phyloP scores from a whole-genome alignment of 2,329 filamentous ascomycete species.

The Fusarium udum region DNA sequence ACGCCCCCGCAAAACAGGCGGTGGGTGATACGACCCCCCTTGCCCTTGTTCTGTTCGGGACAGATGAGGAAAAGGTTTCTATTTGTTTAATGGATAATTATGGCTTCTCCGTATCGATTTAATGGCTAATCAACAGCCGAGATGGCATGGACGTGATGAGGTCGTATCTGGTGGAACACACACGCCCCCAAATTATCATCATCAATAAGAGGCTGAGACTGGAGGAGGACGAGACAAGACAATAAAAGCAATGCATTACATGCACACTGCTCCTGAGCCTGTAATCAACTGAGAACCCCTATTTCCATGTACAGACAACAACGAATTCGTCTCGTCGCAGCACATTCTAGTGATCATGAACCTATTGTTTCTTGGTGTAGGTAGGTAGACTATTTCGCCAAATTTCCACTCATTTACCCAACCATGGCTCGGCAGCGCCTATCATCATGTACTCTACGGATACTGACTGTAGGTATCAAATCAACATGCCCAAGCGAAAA shows the following conservation, averaged over 20 bases:
- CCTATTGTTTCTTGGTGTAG: not conserved
- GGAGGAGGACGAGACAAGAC: not conserved
- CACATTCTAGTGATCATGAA: not conserved
- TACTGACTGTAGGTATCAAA: not conserved
- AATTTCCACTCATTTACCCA: constrained; percentile 36
- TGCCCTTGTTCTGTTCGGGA: not conserved
- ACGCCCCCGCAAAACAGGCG: constrained; percentile 12
- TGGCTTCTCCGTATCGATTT: constrained; percentile 9
- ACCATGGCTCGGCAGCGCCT: constrained; percentile 34
- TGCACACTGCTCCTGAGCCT: constrained; percentile 3
- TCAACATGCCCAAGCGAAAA: constrained; percentile 30
- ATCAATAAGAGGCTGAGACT: constrained; percentile 3
- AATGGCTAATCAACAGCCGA: constrained; percentile 20
- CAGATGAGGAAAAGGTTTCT: not conserved
- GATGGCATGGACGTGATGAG: constrained; percentile 12
- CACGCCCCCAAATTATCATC: constrained; percentile 3
- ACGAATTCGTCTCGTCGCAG: not conserved
- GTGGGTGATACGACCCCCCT: constrained; percentile 7
- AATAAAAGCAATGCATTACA: not conserved
- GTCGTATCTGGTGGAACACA: constrained; percentile 10
- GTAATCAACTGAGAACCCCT: constrained; percentile 13
- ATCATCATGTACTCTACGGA: constrained; percentile 23
- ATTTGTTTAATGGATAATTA: not conserved
- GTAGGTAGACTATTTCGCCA: constrained; percentile 3
- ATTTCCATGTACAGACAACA: not conserved